A percentile compares a stretch with the other conserved stretches of the same genome.
Conservation (phyloP, 164 flowering plant species). For the Liquidambar formosana region DNA sequence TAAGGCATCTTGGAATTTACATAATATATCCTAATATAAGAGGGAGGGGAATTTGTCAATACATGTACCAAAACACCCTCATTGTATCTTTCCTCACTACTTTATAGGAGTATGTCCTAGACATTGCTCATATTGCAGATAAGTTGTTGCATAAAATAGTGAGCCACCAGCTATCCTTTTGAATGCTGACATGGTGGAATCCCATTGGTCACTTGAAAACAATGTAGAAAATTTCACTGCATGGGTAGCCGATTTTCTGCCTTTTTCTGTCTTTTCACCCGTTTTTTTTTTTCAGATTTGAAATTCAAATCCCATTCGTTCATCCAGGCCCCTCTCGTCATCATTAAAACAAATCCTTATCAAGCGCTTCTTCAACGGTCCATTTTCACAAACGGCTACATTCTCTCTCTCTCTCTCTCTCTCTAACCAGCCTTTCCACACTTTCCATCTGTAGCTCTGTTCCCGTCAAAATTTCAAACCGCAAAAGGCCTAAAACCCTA, state of each 20-base stretch:
- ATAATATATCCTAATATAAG: no score
- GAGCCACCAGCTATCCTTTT: no score
- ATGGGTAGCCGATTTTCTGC: neutral
- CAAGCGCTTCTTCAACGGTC: slow-evolving; percentile 29
- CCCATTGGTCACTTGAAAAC: no score
- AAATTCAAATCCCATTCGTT: slow-evolving; percentile 20
- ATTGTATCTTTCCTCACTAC: no score
- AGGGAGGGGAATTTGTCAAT: no score
- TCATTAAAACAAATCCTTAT: slow-evolving; percentile 14
- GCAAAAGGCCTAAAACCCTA: neutral
- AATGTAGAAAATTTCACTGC: no score
- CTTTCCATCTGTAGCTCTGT: neutral
- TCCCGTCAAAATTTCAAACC: neutral
- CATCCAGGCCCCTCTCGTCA: neutral
- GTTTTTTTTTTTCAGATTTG: slow-evolving; percentile 16
- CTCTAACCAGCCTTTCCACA: slow-evolving; percentile 3
- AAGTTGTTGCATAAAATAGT: no score
- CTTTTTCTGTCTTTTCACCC: neutral
- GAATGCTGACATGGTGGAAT: no score
- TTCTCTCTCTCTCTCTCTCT: slow-evolving; percentile 13
- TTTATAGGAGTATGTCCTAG: no score
- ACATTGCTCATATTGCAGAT: no score
- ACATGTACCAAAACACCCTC: no score
- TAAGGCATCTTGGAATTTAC: no score
- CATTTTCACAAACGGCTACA: slow-evolving; percentile 21